Evolutionary conservation across 83 land plant genomes (phyloP).

Genomic region (Picea abies): DNA sequence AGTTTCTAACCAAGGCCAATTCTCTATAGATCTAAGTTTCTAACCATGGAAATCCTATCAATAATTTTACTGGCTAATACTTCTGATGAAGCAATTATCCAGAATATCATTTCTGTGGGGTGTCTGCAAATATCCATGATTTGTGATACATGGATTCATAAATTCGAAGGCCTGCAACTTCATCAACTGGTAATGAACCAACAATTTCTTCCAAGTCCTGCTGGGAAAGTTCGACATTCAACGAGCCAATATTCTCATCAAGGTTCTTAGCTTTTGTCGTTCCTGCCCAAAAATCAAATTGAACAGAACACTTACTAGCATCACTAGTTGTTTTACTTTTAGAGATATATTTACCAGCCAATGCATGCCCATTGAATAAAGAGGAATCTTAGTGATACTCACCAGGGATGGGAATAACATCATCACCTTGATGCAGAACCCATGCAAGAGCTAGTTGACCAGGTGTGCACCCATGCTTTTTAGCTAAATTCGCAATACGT

Average conservation of each 20-base stretch:
- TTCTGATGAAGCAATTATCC: too few species aligned
- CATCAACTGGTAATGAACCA: conserved; percentile 25
- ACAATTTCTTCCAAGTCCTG: conserved; percentile 12
- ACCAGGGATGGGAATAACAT: conserved; percentile 80
- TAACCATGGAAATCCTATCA: too few species aligned
- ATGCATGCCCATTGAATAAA: too few species aligned
- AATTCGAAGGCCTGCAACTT: conserved; percentile 15
- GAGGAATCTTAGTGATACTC: too few species aligned
- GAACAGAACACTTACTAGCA: too few species aligned
- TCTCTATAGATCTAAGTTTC: too few species aligned
- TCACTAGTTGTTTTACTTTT: too few species aligned
- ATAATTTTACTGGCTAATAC: too few species aligned
- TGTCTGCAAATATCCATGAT: not conserved
- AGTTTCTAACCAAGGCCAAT: too few species aligned
- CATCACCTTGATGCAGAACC: conserved; percentile 75
- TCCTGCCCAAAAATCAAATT: too few species aligned
- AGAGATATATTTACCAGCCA: too few species aligned
- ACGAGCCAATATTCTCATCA: conserved; percentile 51
- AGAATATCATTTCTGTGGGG: not conserved
- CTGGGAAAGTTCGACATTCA: conserved; percentile 29
- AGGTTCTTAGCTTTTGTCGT: conserved; percentile 75
- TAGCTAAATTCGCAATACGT: conserved; percentile 49
- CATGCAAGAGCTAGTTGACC: conserved; percentile 81
- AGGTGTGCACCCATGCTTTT: conserved; percentile 58
- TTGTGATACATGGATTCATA: not conserved